Conservation (phyloP, 2,329 filamentous ascomycete species). For the Colletotrichum lindemuthianum region DNA sequence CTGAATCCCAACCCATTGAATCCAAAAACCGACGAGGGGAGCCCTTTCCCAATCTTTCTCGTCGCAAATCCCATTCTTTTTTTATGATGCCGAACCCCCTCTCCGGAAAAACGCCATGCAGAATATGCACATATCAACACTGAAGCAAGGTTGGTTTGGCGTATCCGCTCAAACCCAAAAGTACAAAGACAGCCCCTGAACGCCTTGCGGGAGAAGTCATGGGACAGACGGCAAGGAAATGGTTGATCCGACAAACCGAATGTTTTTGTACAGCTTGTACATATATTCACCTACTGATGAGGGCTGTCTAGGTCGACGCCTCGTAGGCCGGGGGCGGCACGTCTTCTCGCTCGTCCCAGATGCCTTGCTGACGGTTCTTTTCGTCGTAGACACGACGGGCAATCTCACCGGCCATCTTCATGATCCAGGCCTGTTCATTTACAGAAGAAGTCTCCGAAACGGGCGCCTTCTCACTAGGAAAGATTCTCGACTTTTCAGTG, state of each 20-base stretch:
- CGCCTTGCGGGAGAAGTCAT: conserved; percentile 35
- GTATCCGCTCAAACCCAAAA: not conserved
- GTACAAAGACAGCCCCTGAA: conserved; percentile 14
- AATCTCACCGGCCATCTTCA: conserved; percentile 94
- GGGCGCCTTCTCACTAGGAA: conserved; percentile 43
- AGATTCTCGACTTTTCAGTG: conserved; percentile 40
- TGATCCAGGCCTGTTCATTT: conserved; percentile 85
- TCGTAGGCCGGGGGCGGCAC: conserved; percentile 72
- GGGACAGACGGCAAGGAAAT: conserved; percentile 33
- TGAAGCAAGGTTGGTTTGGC: conserved; percentile 10
- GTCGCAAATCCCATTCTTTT: conserved; percentile 28
- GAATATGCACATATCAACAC: conserved; percentile 35
- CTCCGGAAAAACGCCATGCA: conserved; percentile 35
- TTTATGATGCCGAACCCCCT: conserved; percentile 25
- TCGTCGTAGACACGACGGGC: conserved; percentile 88
- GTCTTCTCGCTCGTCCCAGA: conserved; percentile 67
- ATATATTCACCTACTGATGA: conserved; percentile 22
- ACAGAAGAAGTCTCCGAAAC: conserved; percentile 63
- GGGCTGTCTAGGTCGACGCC: conserved; percentile 51
- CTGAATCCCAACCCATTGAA: conserved; percentile 31
- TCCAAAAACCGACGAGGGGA: conserved; percentile 30
- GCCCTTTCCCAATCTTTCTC: conserved; percentile 22
- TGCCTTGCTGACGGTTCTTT: conserved; percentile 67
- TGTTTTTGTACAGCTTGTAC: conserved; percentile 34
- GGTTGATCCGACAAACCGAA: conserved; percentile 10